Conservation (phyloP, 345 rosid species). For the Linum tenue region DNA sequence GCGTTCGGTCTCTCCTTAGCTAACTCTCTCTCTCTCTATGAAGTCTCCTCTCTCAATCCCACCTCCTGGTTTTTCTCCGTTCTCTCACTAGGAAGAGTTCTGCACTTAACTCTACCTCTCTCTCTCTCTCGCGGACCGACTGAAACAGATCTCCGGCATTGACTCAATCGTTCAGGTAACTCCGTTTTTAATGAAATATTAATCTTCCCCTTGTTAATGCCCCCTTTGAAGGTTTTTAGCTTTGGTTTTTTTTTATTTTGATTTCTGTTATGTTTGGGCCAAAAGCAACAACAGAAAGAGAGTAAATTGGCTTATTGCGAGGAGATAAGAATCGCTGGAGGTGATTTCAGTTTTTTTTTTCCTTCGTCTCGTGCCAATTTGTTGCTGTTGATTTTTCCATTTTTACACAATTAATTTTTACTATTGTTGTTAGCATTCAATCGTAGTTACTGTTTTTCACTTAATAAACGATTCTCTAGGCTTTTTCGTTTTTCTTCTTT, state of each 20-base stretch:
- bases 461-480: background rate
- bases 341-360: slow-evolving; percentile 19
- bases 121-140: background rate
- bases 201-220: background rate
- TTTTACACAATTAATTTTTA: background rate
- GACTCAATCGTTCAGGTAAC: slow-evolving; percentile 35
- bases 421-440: background rate
- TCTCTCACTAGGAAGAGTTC: background rate
- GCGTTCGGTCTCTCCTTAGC: no score
- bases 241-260: background rate
- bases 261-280: slow-evolving; percentile 8
- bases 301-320: slow-evolving; percentile 32
- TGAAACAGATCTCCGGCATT: slow-evolving; percentile 48
- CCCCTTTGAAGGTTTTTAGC: background rate
- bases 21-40: no score
- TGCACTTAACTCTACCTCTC: background rate
- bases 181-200: background rate
- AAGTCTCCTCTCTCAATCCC: no score
- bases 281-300: slow-evolving; percentile 23
- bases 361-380: background rate
- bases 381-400: background rate
- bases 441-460: background rate
- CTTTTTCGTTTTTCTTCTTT: no score
- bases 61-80: no score
- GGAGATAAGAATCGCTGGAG: slow-evolving; percentile 27